A percentile compares a stretch with the other conserved stretches of the same genome.
Evolutionary conservation across 2,329 filamentous ascomycete species (phyloP).

Genomic region (Pseudonectria buxi): DNA sequence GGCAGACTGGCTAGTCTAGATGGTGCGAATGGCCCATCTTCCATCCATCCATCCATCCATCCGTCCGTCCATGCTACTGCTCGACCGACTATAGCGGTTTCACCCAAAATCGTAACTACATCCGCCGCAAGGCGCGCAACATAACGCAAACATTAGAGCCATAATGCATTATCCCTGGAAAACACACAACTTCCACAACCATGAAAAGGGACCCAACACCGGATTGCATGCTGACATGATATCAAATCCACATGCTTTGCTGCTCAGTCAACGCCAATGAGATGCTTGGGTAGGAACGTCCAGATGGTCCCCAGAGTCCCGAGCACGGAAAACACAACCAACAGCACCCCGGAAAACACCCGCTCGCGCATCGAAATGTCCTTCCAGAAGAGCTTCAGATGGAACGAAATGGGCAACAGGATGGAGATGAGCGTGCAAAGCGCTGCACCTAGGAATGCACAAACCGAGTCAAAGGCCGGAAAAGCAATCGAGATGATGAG

Average conservation of each 20-base stretch:
- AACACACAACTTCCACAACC: too few species aligned
- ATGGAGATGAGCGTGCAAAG: constrained; percentile 93
- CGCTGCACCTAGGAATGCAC: constrained; percentile 83
- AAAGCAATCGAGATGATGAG: constrained; percentile 63
- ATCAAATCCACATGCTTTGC: not conserved
- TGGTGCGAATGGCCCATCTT: too few species aligned
- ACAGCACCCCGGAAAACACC: constrained; percentile 59
- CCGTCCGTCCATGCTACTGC: too few species aligned
- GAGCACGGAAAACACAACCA: constrained; percentile 61
- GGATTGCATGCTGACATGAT: not conserved
- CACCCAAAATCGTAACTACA: too few species aligned
- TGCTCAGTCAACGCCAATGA: constrained; percentile 49
- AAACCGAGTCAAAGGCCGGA: constrained; percentile 81
- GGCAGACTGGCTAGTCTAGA: too few species aligned
- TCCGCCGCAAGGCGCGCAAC: too few species aligned
- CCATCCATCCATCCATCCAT: too few species aligned
- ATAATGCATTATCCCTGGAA: too few species aligned
- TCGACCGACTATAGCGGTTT: too few species aligned
- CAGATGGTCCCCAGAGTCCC: constrained; percentile 76
- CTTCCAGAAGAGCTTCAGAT: constrained; percentile 78
- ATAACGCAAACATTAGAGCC: too few species aligned
- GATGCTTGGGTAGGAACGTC: constrained; percentile 76
- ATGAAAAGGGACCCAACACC: not conserved
- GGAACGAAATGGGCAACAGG: constrained; percentile 80
- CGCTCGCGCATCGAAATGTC: constrained; percentile 61